Conservation (phyloP, 257 asterid genomes). For the Solanum pennellii region DNA sequence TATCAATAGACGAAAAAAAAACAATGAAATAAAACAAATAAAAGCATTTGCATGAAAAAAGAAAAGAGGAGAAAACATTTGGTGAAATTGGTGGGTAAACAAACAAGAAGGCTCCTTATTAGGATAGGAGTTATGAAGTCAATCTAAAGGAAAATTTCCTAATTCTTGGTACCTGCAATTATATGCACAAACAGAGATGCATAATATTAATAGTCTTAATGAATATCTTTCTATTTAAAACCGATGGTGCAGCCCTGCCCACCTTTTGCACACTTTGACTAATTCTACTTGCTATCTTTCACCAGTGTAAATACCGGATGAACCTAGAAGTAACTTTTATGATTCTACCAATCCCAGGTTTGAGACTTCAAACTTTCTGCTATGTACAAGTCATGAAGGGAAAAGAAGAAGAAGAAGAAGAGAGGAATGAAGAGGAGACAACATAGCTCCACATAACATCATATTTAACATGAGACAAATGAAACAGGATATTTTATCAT, state of each 20-base stretch:
- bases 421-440: neutral
- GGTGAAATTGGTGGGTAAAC: neutral
- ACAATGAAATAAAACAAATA: neutral
- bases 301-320: neutral
- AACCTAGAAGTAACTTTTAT: neutral
- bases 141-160: neutral
- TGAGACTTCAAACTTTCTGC: neutral
- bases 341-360: neutral
- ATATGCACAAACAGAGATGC: neutral
- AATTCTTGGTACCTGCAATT: neutral
- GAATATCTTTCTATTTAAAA: neutral
- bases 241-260: neutral
- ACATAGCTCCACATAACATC: neutral
- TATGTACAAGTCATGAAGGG: neutral
- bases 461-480: neutral
- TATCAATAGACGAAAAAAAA: neutral
- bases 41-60: neutral
- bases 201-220: neutral
- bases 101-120: neutral
- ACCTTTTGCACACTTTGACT: neutral
- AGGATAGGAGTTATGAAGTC: neutral
- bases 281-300: neutral
- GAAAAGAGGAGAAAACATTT: neutral
- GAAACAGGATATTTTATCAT: neutral
- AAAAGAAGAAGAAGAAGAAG: neutral